Base-by-base conservation (phyloP, 108 stramenopile genomes). In the Nannochloropsis salina region DNA sequence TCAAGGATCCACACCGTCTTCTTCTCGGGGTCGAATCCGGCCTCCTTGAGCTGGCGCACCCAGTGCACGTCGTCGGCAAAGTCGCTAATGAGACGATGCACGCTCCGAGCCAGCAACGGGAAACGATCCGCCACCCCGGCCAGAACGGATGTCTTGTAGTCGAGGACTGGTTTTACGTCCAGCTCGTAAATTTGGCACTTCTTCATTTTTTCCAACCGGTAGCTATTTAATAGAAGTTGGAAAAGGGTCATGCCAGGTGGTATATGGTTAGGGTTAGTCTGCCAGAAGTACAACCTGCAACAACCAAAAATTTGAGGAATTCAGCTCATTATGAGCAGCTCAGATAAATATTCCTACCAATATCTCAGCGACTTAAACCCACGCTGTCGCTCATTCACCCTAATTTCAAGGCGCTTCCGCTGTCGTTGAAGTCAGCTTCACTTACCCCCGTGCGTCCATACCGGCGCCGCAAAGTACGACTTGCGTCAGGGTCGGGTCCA, bases 391-490 rank as follows among this genome's bases (percentile, higher is more conserved):
- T 31, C 31, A 31, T 31, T 31, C 31, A 31, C 31, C 31, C 31
- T 31, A 31, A 31, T 31, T 31, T 31, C 31, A 31, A 31, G 31
- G 31, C 31, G 31, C 31, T 31, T 31, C 31, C 31, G 31, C 31
- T 31, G 31, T 31, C 31, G 31, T 31, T 31, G 31, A 31, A 31
- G 31, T 31, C 31, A 1, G 31, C 31, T 31, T 31, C 31, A 31
- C 31, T 31, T 31, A 31, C 31, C 12, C 61, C 20, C 61, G 61
- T n/a, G 61, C 61, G 61, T 74, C 61, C 61, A 74, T 74, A 15
- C 61, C 61, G 15, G 61, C 61, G 61, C 61, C 61, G n/a, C 61
- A 74, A n/a, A 74, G 61, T n/a, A 74, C 61, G 20, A 74, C 61
- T 74, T 74, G 61, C 61, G 61, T 74, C 61, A 74, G 61, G 20